phyloP scores from a whole-genome alignment of 2,329 filamentous ascomycete genomes.

The Aspergillus sp. region DNA sequence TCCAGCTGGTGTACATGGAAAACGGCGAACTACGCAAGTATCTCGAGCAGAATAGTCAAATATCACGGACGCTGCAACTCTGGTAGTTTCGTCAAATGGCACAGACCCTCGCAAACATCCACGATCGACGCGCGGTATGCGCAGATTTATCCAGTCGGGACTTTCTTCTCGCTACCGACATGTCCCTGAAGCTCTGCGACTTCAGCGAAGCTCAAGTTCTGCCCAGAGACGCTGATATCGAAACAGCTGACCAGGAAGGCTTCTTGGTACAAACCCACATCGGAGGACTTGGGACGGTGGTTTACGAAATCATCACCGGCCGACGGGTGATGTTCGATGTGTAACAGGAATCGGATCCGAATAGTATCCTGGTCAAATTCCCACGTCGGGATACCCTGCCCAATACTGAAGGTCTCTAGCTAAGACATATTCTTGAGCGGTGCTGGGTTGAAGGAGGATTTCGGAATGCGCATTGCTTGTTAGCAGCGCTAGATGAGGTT shows the following conservation, averaged over 20 bases:
- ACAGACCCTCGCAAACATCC: conserved; percentile 14
- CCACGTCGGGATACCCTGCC: conserved; percentile 15
- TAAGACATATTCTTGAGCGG: conserved; percentile 16
- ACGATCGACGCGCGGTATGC: conserved; percentile 17
- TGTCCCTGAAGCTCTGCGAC: conserved; percentile 21
- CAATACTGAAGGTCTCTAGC: conserved; percentile 15
- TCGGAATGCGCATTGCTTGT: conserved; percentile 2
- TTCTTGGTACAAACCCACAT: conserved; percentile 21
- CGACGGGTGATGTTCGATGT: conserved; percentile 16
- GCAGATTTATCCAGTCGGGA: conserved; percentile 20
- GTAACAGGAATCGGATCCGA: conserved; percentile 9
- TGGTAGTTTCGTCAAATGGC: conserved; percentile 17
- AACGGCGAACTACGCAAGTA: conserved; percentile 19
- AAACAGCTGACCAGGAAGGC: conserved; percentile 17
- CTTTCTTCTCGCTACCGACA: conserved; percentile 18
- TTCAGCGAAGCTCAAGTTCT: conserved; percentile 18
- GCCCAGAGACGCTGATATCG: conserved; percentile 15
- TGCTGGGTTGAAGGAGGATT: conserved; percentile 13
- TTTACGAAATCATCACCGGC: conserved; percentile 20
- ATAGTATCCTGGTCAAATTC: conserved; percentile 8
- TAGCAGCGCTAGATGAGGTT: too few relatives aligned
- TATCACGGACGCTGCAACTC: too few relatives aligned
- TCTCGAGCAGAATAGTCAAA: conserved; percentile 8
- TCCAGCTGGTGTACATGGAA: conserved; percentile 12
- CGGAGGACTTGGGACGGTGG: conserved; percentile 20